These are phyloP conservation scores for Hypoxylon sp. DNA, from an alignment of 2,329 filamentous ascomycete species.

Conservation along the genomic window DNA sequence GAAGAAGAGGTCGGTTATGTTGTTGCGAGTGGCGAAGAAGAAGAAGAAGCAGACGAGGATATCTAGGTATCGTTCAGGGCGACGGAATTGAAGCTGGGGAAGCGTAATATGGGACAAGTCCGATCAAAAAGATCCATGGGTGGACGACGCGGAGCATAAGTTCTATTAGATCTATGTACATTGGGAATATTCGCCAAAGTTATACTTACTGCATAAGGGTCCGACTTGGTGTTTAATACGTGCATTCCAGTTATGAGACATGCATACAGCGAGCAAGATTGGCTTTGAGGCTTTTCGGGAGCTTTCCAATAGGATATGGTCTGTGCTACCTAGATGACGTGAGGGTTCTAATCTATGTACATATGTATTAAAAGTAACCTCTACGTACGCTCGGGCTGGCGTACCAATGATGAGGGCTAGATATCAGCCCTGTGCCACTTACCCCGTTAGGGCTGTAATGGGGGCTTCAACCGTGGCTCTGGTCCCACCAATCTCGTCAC, in stretches of 20 bases:
- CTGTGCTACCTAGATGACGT: background rate
- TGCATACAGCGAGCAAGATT: too few relatives aligned
- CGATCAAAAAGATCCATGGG: constrained; percentile 6
- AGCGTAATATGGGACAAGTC: constrained; percentile 22
- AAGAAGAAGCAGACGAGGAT: constrained; percentile 48
- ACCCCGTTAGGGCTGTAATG: constrained; percentile 36
- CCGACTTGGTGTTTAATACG: too few relatives aligned
- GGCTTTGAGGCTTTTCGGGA: background rate
- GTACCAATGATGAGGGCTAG: constrained; percentile 35
- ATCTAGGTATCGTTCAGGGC: constrained; percentile 11
- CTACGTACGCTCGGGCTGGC: constrained; percentile 14
- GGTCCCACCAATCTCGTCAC: constrained; percentile 31
- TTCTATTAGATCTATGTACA: constrained; percentile 10
- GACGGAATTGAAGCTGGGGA: constrained; percentile 33
- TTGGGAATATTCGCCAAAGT: constrained; percentile 23
- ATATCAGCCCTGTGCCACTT: constrained; percentile 36
- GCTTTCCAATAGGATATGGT: background rate
- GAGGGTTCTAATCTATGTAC: constrained; percentile 18
- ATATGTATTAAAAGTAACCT: constrained; percentile 14
- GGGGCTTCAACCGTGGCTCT: constrained; percentile 24
- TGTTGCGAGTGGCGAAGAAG: constrained; percentile 48
- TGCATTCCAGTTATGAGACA: too few relatives aligned
- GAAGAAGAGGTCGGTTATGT: constrained; percentile 51
- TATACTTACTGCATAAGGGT: constrained; percentile 15
- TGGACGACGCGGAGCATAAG: constrained; percentile 3